phyloP scores from a whole-genome alignment of 768 basidiomycete species.

The Phylloporus rhodoxanthus region DNA sequence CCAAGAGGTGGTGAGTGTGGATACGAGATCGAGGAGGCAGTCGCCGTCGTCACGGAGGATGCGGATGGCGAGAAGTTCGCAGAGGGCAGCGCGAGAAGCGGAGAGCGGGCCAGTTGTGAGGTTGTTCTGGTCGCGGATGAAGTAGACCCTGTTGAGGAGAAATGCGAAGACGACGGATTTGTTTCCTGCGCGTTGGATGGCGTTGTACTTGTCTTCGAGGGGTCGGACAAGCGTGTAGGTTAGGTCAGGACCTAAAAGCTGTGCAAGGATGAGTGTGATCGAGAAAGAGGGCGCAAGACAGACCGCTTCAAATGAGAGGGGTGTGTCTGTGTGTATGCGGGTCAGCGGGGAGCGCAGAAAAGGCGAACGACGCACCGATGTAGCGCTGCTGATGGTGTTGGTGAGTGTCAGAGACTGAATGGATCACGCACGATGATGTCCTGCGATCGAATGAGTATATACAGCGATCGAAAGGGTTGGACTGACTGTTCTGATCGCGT shows the following conservation, averaged over 20 bases:
- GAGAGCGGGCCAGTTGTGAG: slow-evolving; percentile 67
- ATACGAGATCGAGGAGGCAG: slow-evolving; percentile 60
- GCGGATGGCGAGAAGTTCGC: slow-evolving; percentile 85
- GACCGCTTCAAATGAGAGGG: slow-evolving; percentile 76
- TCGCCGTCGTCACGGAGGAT: slow-evolving; percentile 68
- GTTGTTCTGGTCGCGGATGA: slow-evolving; percentile 64
- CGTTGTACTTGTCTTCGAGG: slow-evolving; percentile 78
- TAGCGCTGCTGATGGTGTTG: slow-evolving; percentile 43
- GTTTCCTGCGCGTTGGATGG: slow-evolving; percentile 68
- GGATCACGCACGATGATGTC: slow-evolving; percentile 49
- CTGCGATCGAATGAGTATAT: slow-evolving; percentile 33
- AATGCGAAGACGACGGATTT: slow-evolving; percentile 83
- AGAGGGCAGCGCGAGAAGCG: slow-evolving; percentile 69
- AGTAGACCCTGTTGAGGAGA: slow-evolving; percentile 82
- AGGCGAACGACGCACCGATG: slow-evolving; percentile 46
- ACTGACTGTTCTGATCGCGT: slow-evolving; percentile 63
- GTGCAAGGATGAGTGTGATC: slow-evolving; percentile 11
- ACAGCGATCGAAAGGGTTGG: neutral
- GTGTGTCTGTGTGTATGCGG: slow-evolving; percentile 55
- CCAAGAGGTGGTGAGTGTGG: slow-evolving; percentile 76
- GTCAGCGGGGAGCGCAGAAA: slow-evolving; percentile 1
- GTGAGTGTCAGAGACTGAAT: slow-evolving; percentile 1
- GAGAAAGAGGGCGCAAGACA: slow-evolving; percentile 20
- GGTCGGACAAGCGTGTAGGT: slow-evolving; percentile 88
- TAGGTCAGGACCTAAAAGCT: slow-evolving; percentile 82